Evolutionary conservation across 768 basidiomycete species (phyloP).

Genomic region (Clitopilus hobsonii): DNA sequence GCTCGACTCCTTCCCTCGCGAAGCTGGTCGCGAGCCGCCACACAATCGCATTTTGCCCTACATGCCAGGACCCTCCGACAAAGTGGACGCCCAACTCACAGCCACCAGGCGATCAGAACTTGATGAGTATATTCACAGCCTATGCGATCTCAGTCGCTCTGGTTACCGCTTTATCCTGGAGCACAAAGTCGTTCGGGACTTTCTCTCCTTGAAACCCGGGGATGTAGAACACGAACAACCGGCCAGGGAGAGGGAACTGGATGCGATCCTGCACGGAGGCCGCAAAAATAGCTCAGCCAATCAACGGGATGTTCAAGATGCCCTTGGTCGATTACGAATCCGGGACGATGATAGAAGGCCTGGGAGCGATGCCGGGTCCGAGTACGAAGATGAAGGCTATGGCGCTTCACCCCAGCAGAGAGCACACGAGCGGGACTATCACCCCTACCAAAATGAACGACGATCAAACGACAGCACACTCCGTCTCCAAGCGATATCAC

Average conservation of each 20-base stretch:
- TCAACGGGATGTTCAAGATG: conserved; percentile 38
- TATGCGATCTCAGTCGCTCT: conserved; percentile 65
- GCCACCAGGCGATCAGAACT: conserved; percentile 77
- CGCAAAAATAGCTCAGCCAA: conserved; percentile 28
- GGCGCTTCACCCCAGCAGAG: conserved; percentile 37
- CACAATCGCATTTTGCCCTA: conserved; percentile 81
- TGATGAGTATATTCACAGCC: conserved; percentile 79
- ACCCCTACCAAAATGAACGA: conserved; percentile 34
- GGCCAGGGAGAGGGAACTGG: conserved; percentile 54
- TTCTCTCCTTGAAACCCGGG: conserved; percentile 81
- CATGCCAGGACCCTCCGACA: conserved; percentile 92
- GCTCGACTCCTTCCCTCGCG: conserved; percentile 81
- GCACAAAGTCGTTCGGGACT: conserved; percentile 73
- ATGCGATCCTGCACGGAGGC: conserved; percentile 42
- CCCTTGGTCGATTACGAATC: conserved; percentile 46
- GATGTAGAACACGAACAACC: conserved; percentile 72
- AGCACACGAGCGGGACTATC: conserved; percentile 28
- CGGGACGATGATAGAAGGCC: conserved; percentile 36
- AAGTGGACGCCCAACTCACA: conserved; percentile 82
- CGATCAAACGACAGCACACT: conserved; percentile 35
- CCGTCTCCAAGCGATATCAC: conserved; percentile 36
- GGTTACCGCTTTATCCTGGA: conserved; percentile 80
- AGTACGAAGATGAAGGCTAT: conserved; percentile 60
- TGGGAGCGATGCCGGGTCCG: conserved; percentile 58
- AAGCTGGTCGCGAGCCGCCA: conserved; percentile 76